These are phyloP conservation scores for Serendipita indica DNA, from an alignment of 768 basidiomycete species.

Conservation along the genomic window DNA sequence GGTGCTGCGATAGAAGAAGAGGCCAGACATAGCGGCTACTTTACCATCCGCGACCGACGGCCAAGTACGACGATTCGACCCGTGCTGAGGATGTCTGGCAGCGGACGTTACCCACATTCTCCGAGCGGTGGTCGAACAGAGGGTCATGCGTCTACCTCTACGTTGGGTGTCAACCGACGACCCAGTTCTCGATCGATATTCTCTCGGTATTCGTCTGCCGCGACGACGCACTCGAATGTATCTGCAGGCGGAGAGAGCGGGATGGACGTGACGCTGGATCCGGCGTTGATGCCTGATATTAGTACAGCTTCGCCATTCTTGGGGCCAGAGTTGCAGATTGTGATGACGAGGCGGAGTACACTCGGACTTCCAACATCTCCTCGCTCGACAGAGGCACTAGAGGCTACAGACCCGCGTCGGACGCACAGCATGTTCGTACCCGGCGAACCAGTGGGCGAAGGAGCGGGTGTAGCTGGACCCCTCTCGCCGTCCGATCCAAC, in stretches of 20 bases:
- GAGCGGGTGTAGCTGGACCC: not conserved
- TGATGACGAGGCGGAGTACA: slow-evolving; percentile 8
- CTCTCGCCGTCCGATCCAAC: not conserved
- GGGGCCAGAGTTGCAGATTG: slow-evolving; percentile 9
- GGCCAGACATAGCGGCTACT: not conserved
- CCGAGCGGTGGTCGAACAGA: not conserved
- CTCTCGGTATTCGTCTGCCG: not conserved
- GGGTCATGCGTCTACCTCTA: slow-evolving; percentile 13
- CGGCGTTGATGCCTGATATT: slow-evolving; percentile 10
- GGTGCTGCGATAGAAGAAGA: slow-evolving; percentile 8
- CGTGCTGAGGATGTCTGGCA: not conserved
- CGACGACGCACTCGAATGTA: slow-evolving; percentile 6
- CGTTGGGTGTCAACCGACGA: not conserved
- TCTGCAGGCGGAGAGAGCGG: slow-evolving; percentile 1
- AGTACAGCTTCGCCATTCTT: slow-evolving; percentile 10
- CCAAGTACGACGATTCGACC: not conserved
- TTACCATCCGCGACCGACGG: not conserved
- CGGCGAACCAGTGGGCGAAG: not conserved
- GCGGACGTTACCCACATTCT: not conserved
- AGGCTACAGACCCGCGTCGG: not conserved
- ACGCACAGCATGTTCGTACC: not conserved
- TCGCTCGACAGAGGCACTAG: not conserved
- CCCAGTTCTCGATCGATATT: slow-evolving; percentile 6
- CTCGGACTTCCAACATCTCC: not conserved
- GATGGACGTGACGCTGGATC: slow-evolving; percentile 6